Evolutionary conservation across 306 rosid genomes (phyloP).

Genomic region (peach (Prunus persica)): DNA sequence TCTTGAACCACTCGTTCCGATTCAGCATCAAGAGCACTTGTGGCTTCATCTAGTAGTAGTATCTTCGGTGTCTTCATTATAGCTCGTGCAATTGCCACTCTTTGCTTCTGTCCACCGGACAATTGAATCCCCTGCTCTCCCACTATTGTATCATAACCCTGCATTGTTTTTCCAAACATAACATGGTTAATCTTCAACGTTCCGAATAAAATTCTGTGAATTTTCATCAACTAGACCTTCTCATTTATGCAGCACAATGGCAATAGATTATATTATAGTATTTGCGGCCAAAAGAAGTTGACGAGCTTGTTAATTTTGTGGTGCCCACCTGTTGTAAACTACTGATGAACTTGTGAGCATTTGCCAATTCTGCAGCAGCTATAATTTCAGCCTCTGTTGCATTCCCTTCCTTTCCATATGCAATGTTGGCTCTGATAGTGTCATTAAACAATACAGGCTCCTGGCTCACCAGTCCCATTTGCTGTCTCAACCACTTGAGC

Average conservation of each 20-base stretch:
- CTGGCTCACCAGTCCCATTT: slow-evolving; percentile 72
- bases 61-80: slow-evolving; percentile 59
- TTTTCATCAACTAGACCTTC: neutral
- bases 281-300: neutral
- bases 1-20: slow-evolving; percentile 72
- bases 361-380: slow-evolving; percentile 59
- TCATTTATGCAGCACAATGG: neutral
- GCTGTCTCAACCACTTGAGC: slow-evolving; percentile 59
- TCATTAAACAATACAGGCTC: slow-evolving; percentile 62
- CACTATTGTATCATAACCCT: slow-evolving; percentile 57
- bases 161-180: slow-evolving; percentile 10
- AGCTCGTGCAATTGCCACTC: slow-evolving; percentile 70
- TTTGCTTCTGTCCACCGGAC: slow-evolving; percentile 66
- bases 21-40: slow-evolving; percentile 80
- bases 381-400: slow-evolving; percentile 58
- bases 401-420: slow-evolving; percentile 62
- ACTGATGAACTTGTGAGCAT: slow-evolving; percentile 61
- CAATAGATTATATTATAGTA: neutral
- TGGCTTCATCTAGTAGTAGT: slow-evolving; percentile 67
- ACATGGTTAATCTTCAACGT: neutral
- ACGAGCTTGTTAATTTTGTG: neutral
- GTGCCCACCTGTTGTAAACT: slow-evolving; percentile 52
- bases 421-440: slow-evolving; percentile 55
- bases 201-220: neutral
- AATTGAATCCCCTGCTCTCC: slow-evolving; percentile 60